Percentiles rank a stretch among this genome's conserved stretches.
Conservation (phyloP, 768 basidiomycete species). For the Phylloporus scabripes region DNA sequence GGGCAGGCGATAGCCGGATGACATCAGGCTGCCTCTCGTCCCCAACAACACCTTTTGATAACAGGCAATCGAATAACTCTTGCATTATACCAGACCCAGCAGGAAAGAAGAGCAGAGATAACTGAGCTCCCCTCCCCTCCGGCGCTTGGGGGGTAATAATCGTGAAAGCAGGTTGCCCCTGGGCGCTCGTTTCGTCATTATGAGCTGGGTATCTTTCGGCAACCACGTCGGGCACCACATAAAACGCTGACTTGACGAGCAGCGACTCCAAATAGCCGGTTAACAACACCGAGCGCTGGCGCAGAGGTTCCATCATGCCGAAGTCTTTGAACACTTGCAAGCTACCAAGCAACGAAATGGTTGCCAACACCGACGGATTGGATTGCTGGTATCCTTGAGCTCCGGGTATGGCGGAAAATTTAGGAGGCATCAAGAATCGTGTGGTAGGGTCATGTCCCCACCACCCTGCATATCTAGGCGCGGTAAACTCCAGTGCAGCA, state of each 20-base stretch:
- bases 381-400: slow-evolving; percentile 97
- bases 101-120: slow-evolving; percentile 80
- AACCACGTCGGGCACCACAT: slow-evolving; percentile 40
- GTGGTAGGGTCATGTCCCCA: slow-evolving; percentile 91
- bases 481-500: slow-evolving; percentile 9
- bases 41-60: slow-evolving; percentile 73
- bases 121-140: slow-evolving; percentile 72
- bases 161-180: slow-evolving; percentile 58
- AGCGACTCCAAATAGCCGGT: slow-evolving; percentile 67
- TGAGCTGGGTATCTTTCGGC: slow-evolving; percentile 26
- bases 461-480: slow-evolving; percentile 83
- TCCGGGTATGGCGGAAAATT: slow-evolving; percentile 78
- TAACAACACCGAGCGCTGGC: slow-evolving; percentile 63
- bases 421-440: slow-evolving; percentile 85
- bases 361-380: slow-evolving; percentile 80
- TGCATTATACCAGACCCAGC: slow-evolving; percentile 57
- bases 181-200: slow-evolving; percentile 13
- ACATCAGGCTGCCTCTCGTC: slow-evolving; percentile 92
- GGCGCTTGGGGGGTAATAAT: slow-evolving; percentile 81
- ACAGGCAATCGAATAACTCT: slow-evolving; percentile 54
- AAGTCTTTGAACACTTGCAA: slow-evolving; percentile 74
- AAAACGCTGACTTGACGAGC: slow-evolving; percentile 59
- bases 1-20: slow-evolving; percentile 80
- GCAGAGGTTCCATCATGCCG: slow-evolving; percentile 65
- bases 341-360: slow-evolving; percentile 78